phyloP scores from a whole-genome alignment of 345 rosid genomes.

The Triadica sebifera region DNA sequence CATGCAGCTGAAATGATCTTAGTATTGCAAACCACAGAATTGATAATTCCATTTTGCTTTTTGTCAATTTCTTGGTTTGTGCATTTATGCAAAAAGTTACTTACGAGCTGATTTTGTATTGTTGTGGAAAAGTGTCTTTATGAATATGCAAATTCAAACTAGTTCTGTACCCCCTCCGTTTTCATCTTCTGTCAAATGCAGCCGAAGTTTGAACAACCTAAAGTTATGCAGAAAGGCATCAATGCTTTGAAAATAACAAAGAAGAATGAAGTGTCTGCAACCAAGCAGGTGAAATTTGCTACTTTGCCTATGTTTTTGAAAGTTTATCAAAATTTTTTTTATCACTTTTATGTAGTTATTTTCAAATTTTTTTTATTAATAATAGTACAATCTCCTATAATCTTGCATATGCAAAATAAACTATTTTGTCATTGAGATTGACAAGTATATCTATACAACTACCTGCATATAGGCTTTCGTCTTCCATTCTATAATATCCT shows the following conservation, averaged over 20 bases:
- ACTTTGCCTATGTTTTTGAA: background rate
- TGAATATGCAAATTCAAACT: background rate
- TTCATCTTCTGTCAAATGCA: background rate
- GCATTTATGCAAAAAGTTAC: background rate
- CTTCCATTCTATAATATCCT: too few species aligned
- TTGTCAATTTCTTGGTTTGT: background rate
- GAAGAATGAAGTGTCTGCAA: conserved; percentile 13
- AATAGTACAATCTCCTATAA: too few species aligned
- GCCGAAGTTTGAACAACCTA: background rate
- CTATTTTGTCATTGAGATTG: too few species aligned
- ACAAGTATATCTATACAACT: too few species aligned
- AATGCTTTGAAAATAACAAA: conserved; percentile 16
- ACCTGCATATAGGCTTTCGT: too few species aligned
- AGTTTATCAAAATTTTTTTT: background rate
- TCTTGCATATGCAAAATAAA: too few species aligned
- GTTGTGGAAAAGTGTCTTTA: background rate
- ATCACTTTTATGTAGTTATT: too few species aligned
- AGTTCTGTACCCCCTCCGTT: background rate
- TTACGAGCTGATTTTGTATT: background rate
- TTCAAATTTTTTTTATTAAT: too few species aligned
- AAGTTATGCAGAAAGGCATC: conserved; percentile 17
- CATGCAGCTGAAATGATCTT: too few species aligned
- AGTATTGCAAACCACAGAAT: too few species aligned
- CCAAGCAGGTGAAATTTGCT: background rate
- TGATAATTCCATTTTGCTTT: background rate